These are phyloP conservation scores for Neohortaea acidophila DNA, from an alignment of 495 filamentous ascomycete genomes.

Conservation along the genomic window DNA sequence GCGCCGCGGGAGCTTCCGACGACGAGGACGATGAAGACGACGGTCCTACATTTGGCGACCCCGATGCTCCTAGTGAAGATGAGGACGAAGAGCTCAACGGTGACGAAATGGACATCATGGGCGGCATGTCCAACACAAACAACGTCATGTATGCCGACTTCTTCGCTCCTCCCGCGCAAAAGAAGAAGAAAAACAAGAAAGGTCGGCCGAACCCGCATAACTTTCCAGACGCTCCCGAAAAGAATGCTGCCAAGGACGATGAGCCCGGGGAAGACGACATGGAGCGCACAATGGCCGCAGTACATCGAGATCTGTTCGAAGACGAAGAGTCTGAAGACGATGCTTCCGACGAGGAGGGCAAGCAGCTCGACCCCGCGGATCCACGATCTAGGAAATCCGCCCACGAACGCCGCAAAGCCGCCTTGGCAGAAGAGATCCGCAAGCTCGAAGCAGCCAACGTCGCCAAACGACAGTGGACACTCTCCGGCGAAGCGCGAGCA, in stretches of 20 bases:
- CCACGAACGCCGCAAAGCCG: slow-evolving; percentile 74
- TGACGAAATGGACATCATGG: slow-evolving; percentile 37
- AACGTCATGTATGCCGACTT: slow-evolving; percentile 79
- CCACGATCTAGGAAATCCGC: slow-evolving; percentile 50
- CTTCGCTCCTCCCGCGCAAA: slow-evolving; percentile 69
- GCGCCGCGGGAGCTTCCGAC: slow-evolving; percentile 9
- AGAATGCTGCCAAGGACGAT: slow-evolving; percentile 27
- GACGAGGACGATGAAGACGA: slow-evolving; percentile 49
- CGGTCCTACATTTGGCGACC: slow-evolving; percentile 63
- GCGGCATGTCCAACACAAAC: slow-evolving; percentile 54
- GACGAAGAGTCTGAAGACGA: slow-evolving; percentile 38
- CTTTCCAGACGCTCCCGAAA: slow-evolving; percentile 23
- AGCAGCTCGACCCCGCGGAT: slow-evolving; percentile 28
- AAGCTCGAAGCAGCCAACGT: slow-evolving; percentile 78
- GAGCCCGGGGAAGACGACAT: slow-evolving; percentile 41
- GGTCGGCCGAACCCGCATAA: slow-evolving; percentile 29
- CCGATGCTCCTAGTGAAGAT: slow-evolving; percentile 40
- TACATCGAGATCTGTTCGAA: slow-evolving; percentile 83
- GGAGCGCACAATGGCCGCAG: slow-evolving; percentile 75
- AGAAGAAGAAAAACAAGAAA: slow-evolving; percentile 38
- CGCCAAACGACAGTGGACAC: slow-evolving; percentile 79
- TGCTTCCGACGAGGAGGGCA: slow-evolving; percentile 15
- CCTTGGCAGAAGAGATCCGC: slow-evolving; percentile 76
- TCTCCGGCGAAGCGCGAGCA: slow-evolving; percentile 77
- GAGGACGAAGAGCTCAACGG: slow-evolving; percentile 38